Base-by-base conservation (phyloP, 768 basidiomycete genomes). In the Naganishia kalamii region DNA sequence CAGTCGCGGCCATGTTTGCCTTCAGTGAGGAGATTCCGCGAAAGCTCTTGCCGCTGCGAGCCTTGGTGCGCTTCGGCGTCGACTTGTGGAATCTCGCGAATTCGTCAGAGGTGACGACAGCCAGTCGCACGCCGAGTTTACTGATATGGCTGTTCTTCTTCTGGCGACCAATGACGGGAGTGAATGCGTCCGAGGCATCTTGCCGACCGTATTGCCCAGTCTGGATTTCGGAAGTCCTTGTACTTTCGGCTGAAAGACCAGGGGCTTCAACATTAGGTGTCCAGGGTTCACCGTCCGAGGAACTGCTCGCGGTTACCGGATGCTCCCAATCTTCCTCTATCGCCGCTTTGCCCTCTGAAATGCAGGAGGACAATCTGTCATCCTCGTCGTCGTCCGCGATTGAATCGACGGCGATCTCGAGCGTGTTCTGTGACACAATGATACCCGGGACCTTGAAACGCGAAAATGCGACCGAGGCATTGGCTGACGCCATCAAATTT, bases 21-120 rank as follows among this genome's bases (percentile, higher is more conserved):
- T 57, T 40, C 35, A 57, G 27, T 1, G 35, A 19, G 25, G 54
- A 57, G 21, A 35, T 57, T 3, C 33, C 54, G 21, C 37, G 33
- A 40, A 40, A 35, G 40, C 21, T 11, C 19, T 21, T 33, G 7
- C 21, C 21, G 4, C 21, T 35, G 23, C 37, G 35, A 37, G 11
- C 23, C 30, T 15, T 57, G 54, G 29, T 15, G 19, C 27, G 23
- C n/a, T 25, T 57, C 2, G 33, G 13, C 3, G 33, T 23, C 3
- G 35, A 25, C 33, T 37, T 41, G 37, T 57, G 54, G 21, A 57
- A 27, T 25, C 35, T 37, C 10, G 37, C 23, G n/a, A 57, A 57
- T 57, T 57, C 54, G 23, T 57, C 54, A 5, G 54, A 57, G n/a
- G 35, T 57, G 8, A 57, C 35, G 5, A 57, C 54, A 19, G 54